Evolutionary conservation across 257 asterid genomes (phyloP).

Genomic region (Penstemon newberryi): DNA sequence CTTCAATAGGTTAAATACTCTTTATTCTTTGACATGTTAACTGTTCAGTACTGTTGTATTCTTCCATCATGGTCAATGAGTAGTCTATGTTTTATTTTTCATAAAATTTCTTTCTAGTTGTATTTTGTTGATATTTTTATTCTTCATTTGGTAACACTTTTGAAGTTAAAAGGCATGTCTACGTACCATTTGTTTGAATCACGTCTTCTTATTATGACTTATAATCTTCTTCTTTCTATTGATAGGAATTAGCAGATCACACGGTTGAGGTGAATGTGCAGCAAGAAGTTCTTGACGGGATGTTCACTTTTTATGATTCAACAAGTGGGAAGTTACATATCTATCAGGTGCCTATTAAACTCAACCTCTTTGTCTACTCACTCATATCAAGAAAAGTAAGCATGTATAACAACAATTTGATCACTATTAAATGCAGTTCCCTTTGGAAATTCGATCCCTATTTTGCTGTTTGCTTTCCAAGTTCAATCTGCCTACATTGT

Average conservation of each 20-base stretch:
- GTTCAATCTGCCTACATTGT: background rate
- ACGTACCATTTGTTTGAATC: background rate
- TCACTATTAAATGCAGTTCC: background rate
- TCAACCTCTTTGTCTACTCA: constrained; percentile 18
- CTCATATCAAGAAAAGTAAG: background rate
- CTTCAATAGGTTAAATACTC: background rate
- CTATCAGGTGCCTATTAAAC: constrained; percentile 61
- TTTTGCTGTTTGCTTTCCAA: background rate
- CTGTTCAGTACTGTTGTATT: constrained; percentile 3
- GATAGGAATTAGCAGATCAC: constrained; percentile 76
- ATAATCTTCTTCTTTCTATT: constrained; percentile 9
- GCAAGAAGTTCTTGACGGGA: constrained; percentile 74
- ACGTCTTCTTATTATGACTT: background rate
- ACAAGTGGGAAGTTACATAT: constrained; percentile 68
- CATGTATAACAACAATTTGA: constrained; percentile 7
- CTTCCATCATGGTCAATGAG: constrained; percentile 18
- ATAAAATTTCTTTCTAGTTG: constrained; percentile 4
- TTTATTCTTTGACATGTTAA: background rate
- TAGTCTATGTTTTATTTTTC: constrained; percentile 6
- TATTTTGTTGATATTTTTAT: constrained; percentile 13
- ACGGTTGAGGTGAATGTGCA: constrained; percentile 71
- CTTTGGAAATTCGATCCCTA: constrained; percentile 1
- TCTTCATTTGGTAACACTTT: background rate
- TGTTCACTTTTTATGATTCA: constrained; percentile 85
- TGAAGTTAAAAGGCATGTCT: background rate